phyloP scores from a whole-genome alignment of 257 asterid species.

The Coffea canephora region DNA sequence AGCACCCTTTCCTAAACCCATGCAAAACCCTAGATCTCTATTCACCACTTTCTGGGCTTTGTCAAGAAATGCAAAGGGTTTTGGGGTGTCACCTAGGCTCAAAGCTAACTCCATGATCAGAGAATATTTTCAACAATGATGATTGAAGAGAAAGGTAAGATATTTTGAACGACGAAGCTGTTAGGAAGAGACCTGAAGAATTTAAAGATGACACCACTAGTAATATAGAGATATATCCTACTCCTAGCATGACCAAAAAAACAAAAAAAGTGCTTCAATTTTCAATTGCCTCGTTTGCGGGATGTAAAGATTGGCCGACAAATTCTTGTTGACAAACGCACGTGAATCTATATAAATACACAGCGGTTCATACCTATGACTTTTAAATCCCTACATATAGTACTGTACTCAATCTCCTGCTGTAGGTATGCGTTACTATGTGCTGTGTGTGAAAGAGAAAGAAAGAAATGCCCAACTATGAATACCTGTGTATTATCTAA shows the following conservation, averaged over 20 bases:
- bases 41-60: conserved; percentile 28
- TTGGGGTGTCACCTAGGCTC: conserved; percentile 71
- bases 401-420: neutral
- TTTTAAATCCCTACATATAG: neutral
- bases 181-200: conserved; percentile 5
- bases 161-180: neutral
- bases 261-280: neutral
- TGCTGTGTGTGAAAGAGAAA: neutral
- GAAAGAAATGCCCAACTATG: neutral
- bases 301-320: conserved; percentile 22
- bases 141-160: neutral
- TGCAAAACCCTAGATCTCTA: conserved; percentile 72
- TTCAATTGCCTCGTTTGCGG: conserved; percentile 19
- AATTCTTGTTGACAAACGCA: conserved; percentile 52
- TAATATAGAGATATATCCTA: neutral
- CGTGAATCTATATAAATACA: conserved; percentile 55
- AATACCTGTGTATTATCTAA: neutral
- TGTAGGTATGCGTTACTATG: neutral
- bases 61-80: conserved; percentile 47
- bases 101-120: conserved; percentile 70
- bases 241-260: neutral
- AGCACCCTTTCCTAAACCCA: conserved; percentile 38
- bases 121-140: neutral
- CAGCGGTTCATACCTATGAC: conserved; percentile 36
- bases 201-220: conserved; percentile 12